Evolutionary conservation across 176 grass and related monocot species (phyloP).

Genomic region (Miscanthus lutarioriparius): DNA sequence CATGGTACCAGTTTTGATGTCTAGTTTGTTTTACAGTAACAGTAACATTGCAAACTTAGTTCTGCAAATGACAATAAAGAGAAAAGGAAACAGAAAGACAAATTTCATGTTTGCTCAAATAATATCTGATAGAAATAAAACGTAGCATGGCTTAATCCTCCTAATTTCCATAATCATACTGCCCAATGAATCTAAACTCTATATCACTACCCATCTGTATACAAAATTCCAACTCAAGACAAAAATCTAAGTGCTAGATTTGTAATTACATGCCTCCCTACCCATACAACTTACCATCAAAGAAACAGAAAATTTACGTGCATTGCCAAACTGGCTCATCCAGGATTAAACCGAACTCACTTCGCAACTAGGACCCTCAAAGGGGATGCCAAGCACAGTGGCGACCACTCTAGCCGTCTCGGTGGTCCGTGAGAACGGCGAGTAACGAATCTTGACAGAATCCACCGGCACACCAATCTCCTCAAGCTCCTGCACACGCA

Average conservation of each 20-base stretch:
- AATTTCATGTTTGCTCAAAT: not conserved
- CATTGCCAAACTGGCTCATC: not conserved
- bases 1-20: not conserved
- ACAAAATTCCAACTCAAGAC: not conserved
- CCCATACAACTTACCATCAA: not conserved
- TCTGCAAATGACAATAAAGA: not conserved
- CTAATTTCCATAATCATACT: not conserved
- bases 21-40: not conserved
- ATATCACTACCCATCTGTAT: not conserved
- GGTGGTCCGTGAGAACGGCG: slow-evolving; percentile 76
- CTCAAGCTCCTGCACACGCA: slow-evolving; percentile 54
- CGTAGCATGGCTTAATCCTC: not conserved
- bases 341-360: slow-evolving; percentile 37
- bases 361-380: slow-evolving; percentile 56
- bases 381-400: slow-evolving; percentile 58
- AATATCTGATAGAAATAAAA: not conserved
- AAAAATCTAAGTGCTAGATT: not conserved
- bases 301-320: not conserved
- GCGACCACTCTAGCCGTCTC: slow-evolving; percentile 73
- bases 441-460: slow-evolving; percentile 67
- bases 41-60: not conserved
- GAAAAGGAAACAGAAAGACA: not conserved
- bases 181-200: not conserved
- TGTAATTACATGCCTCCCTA: not conserved
- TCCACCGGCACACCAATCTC: slow-evolving; percentile 48